phyloP scores from a whole-genome alignment of 805 yeast genomes.

The Blastobotrys attinorum region DNA sequence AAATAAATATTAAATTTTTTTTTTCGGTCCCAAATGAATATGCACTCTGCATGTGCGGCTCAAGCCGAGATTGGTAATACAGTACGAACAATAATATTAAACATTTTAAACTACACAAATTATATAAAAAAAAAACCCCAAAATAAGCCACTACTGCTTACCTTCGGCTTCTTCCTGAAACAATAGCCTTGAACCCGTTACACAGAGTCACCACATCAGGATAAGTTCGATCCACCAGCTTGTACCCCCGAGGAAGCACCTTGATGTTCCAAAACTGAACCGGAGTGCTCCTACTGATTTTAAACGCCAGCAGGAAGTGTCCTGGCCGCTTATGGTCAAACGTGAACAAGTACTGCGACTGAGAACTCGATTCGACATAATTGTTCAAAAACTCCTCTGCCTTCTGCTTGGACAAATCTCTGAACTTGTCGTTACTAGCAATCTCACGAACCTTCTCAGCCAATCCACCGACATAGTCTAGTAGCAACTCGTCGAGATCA shows the following conservation, averaged over 20 bases:
- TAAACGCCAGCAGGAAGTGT: slow-evolving; percentile 83
- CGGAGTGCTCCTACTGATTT: slow-evolving; percentile 42
- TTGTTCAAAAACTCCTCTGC: slow-evolving; percentile 82
- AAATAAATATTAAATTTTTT: no score
- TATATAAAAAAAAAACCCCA: no score
- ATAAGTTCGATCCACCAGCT: slow-evolving; percentile 68
- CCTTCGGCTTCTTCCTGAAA: no score
- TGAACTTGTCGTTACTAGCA: slow-evolving; percentile 78
- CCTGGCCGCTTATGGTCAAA: slow-evolving; percentile 89
- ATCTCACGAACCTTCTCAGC: slow-evolving; percentile 78
- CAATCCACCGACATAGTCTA: slow-evolving; percentile 76
- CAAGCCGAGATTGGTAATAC: no score
- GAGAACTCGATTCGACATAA: slow-evolving; percentile 81
- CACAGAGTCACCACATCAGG: slow-evolving; percentile 85
- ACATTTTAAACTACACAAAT: no score
- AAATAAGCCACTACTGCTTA: no score
- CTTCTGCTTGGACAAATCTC: slow-evolving; percentile 67
- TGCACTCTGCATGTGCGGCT: no score
- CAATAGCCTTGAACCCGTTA: slow-evolving; percentile 96
- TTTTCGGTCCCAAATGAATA: no score
- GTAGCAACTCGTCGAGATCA: slow-evolving; percentile 90
- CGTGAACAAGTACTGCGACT: slow-evolving; percentile 86
- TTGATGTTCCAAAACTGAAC: slow-evolving; percentile 84
- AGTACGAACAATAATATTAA: no score
- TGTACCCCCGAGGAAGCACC: slow-evolving; percentile 82